These are phyloP conservation scores for Podila epicladia DNA, from an alignment of 192 early-diverging fungal species.

Conservation along the genomic window DNA sequence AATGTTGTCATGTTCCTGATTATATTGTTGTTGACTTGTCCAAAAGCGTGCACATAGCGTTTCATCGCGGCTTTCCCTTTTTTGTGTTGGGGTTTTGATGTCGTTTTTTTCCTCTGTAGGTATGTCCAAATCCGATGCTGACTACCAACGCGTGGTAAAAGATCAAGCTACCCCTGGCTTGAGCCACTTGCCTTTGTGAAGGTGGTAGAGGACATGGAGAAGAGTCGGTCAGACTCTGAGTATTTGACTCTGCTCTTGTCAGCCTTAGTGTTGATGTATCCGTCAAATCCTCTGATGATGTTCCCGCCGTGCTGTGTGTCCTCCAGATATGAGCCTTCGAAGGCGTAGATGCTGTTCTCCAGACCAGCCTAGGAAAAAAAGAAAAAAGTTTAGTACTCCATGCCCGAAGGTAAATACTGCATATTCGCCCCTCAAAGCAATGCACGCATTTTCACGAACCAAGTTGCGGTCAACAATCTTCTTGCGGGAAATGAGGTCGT, in stretches of 20 bases:
- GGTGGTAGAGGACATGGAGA: slow-evolving; percentile 72
- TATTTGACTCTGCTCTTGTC: slow-evolving; percentile 73
- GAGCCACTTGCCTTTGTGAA: slow-evolving; percentile 34
- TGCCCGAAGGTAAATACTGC: too few relatives aligned
- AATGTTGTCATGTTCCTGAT: background rate
- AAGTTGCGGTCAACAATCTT: slow-evolving; percentile 83
- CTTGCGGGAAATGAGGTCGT: slow-evolving; percentile 78
- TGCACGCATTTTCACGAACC: slow-evolving; percentile 44
- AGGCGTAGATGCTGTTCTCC: slow-evolving; percentile 84
- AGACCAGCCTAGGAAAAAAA: slow-evolving; percentile 61
- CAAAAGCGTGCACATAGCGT: background rate
- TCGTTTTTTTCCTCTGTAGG: too few relatives aligned
- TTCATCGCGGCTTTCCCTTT: background rate
- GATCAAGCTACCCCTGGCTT: background rate
- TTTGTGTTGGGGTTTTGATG: too few relatives aligned
- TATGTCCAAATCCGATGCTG: too few relatives aligned
- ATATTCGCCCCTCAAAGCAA: too few relatives aligned
- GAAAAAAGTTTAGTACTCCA: background rate
- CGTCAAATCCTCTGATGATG: slow-evolving; percentile 90
- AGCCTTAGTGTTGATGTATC: slow-evolving; percentile 74
- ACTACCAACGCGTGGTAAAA: too few relatives aligned
- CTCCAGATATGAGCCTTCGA: slow-evolving; percentile 92
- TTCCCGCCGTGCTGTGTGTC: slow-evolving; percentile 87
- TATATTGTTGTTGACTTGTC: background rate
- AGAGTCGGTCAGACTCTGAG: slow-evolving; percentile 83